Evolutionary conservation across 768 basidiomycete species (phyloP), one percentile per base, ranked within the genome.

Genomic region (Suillus luteus): DNA sequence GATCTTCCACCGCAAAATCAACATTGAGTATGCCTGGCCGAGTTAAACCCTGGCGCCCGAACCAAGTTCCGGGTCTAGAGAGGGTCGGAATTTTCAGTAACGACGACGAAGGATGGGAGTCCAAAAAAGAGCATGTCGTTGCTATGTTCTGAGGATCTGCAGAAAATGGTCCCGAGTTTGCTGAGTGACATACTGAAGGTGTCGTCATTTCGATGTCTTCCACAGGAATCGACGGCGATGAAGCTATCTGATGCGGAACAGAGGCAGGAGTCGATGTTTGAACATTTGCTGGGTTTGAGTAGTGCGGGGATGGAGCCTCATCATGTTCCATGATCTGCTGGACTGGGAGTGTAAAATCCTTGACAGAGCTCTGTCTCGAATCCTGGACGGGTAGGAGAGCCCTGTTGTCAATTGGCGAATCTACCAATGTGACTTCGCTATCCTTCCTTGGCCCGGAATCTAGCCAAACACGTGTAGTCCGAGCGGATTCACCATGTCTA

Each of bases 391-490:
- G 27, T 22, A 31, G 17, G 33, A 35, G 17, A 14, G 40, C 24
- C 17, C 41, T 31, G 40, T 19, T 17, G 14, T 44, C 43, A 17
- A 54, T 59, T 2, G 63, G 22, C 40, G 55, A 59, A 55, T 73
- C 74, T 57, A 70, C 67, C 43, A 72, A 59, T 1, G 73, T 70
- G 61, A 63, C 60, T 44, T 75, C 75, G 59, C 71, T 69, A 55
- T 76, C 75, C 52, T 54, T 66, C 59, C 70, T 59, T 60, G 68
- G 65, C 37, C 35, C 52, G 4, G 69, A 71, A 62, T 41, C 31
- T 61, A 65, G 64, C 63, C 69, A 65, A 65, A 49, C 61, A 64
- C 65, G 68, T 5, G 66, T 62, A 49, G 49, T 66, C n/a, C 62
- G 69, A 14, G 61, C 57, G 64, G 65, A 67, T 22, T 46, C 17